Evolutionary conservation across 371 early-diverging fungal species (phyloP).

Genomic region (Lichtheimia corymbifera): DNA sequence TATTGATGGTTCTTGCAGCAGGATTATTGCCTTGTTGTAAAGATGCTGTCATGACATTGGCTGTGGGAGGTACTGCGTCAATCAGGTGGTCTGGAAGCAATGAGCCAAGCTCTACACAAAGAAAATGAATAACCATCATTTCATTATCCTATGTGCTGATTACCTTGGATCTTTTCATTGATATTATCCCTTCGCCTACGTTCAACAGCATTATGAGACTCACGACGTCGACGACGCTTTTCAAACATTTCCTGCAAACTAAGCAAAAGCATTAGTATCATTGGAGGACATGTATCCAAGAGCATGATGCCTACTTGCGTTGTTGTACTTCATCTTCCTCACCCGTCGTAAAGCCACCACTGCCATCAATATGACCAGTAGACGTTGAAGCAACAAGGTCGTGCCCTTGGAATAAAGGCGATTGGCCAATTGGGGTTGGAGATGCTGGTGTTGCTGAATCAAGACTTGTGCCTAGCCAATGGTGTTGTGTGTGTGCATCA

Average conservation of each 20-base stretch:
- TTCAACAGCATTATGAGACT: constrained; percentile 76
- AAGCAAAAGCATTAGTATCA: constrained; percentile 2
- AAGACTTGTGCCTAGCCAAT: constrained; percentile 45
- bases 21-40: constrained; percentile 16
- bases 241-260: constrained; percentile 57
- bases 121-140: not conserved
- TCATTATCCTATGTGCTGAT: not conserved
- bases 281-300: not conserved
- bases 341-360: not conserved
- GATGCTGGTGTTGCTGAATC: constrained; percentile 25
- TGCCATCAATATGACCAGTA: constrained; percentile 37
- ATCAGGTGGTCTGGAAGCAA: constrained; percentile 75
- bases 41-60: constrained; percentile 32
- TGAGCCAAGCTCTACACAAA: constrained; percentile 72
- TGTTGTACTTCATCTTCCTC: constrained; percentile 43
- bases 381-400: constrained; percentile 47
- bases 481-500: constrained; percentile 27
- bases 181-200: constrained; percentile 95
- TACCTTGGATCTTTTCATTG: constrained; percentile 92
- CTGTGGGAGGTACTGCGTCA: constrained; percentile 41
- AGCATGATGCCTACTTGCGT: constrained; percentile 33
- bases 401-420: constrained; percentile 32
- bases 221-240: constrained; percentile 48
- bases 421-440: constrained; percentile 20
- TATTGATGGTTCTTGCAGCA: constrained; percentile 68